phyloP scores from a whole-genome alignment of 2,329 filamentous ascomycete species.

The Phyllosticta citriasiana region DNA sequence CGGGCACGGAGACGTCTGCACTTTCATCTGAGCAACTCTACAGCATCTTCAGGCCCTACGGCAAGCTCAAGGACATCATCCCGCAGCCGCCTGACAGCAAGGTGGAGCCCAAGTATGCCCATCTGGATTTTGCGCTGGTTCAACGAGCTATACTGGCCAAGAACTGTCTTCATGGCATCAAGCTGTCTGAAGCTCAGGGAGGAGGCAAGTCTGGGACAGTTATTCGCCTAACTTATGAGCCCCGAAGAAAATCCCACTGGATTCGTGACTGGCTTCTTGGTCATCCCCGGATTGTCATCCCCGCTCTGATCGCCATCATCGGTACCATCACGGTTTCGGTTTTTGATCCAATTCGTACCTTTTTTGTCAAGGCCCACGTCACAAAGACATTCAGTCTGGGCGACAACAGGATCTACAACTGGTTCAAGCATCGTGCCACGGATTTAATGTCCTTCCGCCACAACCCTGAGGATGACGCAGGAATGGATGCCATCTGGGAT shows the following conservation, averaged over 20 bases:
- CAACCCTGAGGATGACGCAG: constrained; percentile 52
- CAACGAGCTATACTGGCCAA: constrained; percentile 77
- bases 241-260: constrained; percentile 64
- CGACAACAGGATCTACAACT: constrained; percentile 64
- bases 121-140: constrained; percentile 63
- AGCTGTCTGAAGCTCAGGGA: constrained; percentile 55
- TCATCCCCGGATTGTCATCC: constrained; percentile 83
- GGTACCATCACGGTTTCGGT: constrained; percentile 76
- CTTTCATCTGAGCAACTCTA: constrained; percentile 81
- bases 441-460: constrained; percentile 53
- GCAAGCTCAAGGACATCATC: constrained; percentile 78
- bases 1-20: constrained; percentile 64
- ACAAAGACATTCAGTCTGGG: constrained; percentile 65
- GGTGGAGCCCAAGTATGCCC: constrained; percentile 67
- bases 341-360: constrained; percentile 89
- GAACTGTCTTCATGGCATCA: constrained; percentile 83
- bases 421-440: constrained; percentile 66
- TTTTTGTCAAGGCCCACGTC: constrained; percentile 83
- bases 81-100: constrained; percentile 81
- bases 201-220: constrained; percentile 68
- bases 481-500: constrained; percentile 75
- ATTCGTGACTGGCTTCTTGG: constrained; percentile 79
- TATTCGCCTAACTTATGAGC: constrained; percentile 75
- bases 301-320: constrained; percentile 67
- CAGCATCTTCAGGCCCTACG: constrained; percentile 77